phyloP scores from a whole-genome alignment of 1,284 basidiomycete species.

The Tilletia indica region DNA sequence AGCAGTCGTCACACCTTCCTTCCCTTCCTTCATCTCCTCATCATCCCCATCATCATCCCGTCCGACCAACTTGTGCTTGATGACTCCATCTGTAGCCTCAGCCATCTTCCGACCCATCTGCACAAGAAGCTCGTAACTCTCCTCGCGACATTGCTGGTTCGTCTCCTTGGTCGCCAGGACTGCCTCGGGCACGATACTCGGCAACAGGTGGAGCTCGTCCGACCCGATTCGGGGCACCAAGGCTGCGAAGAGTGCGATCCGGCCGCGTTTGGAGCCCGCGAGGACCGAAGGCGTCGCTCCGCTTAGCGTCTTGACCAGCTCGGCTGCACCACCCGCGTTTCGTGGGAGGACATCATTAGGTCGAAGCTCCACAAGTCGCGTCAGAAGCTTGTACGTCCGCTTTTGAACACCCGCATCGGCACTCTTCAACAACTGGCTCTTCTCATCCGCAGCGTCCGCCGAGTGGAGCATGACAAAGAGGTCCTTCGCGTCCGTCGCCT shows the following conservation, averaged over 20 bases:
- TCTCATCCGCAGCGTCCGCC: slow-evolving; percentile 59
- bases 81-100: slow-evolving; percentile 68
- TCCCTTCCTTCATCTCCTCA: slow-evolving; percentile 41
- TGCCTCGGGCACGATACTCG: slow-evolving; percentile 87
- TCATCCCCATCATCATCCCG: slow-evolving; percentile 25
- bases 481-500: slow-evolving; percentile 34
- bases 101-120: slow-evolving; percentile 91
- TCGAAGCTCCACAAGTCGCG: slow-evolving; percentile 59
- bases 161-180: slow-evolving; percentile 97
- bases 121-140: slow-evolving; percentile 86
- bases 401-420: slow-evolving; percentile 83
- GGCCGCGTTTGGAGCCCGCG: slow-evolving; percentile 81
- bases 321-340: slow-evolving; percentile 27
- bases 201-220: slow-evolving; percentile 77
- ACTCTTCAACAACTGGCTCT: slow-evolving; percentile 63
- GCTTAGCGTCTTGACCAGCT: slow-evolving; percentile 43
- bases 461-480: slow-evolving; percentile 60
- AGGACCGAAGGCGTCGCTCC: slow-evolving; percentile 62
- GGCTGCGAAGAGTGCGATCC: slow-evolving; percentile 72
- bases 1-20: slow-evolving; percentile 60
- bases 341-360: background rate
- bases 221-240: slow-evolving; percentile 73
- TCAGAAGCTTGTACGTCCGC: slow-evolving; percentile 84
- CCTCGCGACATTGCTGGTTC: slow-evolving; percentile 83
- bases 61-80: slow-evolving; percentile 74